Evolutionary conservation across 2,329 filamentous ascomycete genomes (phyloP), one percentile per base, ranked within the genome.

Genomic region (Trichoderma simmonsii): DNA sequence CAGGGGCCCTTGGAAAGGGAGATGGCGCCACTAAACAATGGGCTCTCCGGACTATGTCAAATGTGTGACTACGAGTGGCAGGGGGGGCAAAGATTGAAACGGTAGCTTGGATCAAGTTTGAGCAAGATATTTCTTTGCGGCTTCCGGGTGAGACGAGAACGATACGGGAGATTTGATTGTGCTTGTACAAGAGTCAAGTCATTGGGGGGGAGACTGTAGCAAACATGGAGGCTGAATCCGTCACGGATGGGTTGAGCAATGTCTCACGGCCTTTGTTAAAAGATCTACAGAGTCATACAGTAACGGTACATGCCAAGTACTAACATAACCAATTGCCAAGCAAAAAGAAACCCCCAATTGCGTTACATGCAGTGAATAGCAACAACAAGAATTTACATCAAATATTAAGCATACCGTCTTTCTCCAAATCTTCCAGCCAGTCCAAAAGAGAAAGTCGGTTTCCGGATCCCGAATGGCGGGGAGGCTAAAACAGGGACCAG

Each of bases 11-110:
- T 51, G 28, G 18, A 59, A 66, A 14, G 48, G 43, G 63, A 56
- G 14, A 28, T 57, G 54, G 65, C 34, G 54, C 65, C 54, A 43
- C 65, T 59, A 26, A 21, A 34, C 32, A 30, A 59, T 15, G 26
- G 30, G 18, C 43, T 48, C 51, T 24, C 4, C 26, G 26, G 62
- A 21, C 15, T 59, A 26, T 59, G 26, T 26, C 26, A 26, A 26
- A 26, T 26, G 56, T 15, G 15, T 26, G 21, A 26, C 18, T 54
- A 43, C 43, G n/a, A 26, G 18, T 24, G 51, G 18, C 32, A 43
- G 56, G 65, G 65, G 65, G 65, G 65, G 56, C 26, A 34, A 8
- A 24, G 21, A 60, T 69, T 69, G 66, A 69, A 69, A 69, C 66
- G 36, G 54, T 61, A 61, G 66, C 66, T 34, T 61, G 18, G n/a